Conservation (phyloP, 306 rosid genomes). For the Erythrophleum fordii region DNA sequence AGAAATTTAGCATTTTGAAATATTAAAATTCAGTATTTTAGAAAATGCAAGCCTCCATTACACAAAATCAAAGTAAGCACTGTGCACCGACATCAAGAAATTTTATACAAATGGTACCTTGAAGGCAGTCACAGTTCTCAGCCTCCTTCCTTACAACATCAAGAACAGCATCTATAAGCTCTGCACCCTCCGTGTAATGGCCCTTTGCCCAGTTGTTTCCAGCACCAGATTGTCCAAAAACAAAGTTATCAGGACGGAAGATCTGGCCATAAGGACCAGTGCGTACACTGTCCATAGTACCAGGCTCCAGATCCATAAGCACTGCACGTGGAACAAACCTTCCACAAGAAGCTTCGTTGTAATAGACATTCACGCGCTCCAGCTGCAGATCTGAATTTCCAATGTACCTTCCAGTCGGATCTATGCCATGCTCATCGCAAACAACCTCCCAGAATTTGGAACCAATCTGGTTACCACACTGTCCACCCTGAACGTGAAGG, state of each 20-base stretch:
- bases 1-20: neutral
- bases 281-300: conserved; percentile 67
- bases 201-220: conserved; percentile 74
- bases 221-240: conserved; percentile 66
- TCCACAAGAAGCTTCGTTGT: conserved; percentile 66
- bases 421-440: conserved; percentile 71
- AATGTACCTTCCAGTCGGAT: conserved; percentile 60
- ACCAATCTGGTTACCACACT: conserved; percentile 72
- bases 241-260: conserved; percentile 67
- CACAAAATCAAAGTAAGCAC: neutral
- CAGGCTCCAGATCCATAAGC: conserved; percentile 66
- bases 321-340: conserved; percentile 69
- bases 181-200: conserved; percentile 65
- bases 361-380: conserved; percentile 64
- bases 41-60: neutral
- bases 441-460: conserved; percentile 69
- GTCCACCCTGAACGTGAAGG: conserved; percentile 69
- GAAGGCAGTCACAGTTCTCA: conserved; percentile 66
- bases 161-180: conserved; percentile 63
- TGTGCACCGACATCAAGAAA: neutral
- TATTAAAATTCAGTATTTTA: neutral
- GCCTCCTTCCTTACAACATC: conserved; percentile 67
- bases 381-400: conserved; percentile 61
- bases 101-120: conserved; percentile 39
- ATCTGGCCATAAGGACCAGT: conserved; percentile 67